These are phyloP conservation scores for Corchorus capsularis DNA, from an alignment of 345 rosid genomes.

Conservation along the genomic window DNA sequence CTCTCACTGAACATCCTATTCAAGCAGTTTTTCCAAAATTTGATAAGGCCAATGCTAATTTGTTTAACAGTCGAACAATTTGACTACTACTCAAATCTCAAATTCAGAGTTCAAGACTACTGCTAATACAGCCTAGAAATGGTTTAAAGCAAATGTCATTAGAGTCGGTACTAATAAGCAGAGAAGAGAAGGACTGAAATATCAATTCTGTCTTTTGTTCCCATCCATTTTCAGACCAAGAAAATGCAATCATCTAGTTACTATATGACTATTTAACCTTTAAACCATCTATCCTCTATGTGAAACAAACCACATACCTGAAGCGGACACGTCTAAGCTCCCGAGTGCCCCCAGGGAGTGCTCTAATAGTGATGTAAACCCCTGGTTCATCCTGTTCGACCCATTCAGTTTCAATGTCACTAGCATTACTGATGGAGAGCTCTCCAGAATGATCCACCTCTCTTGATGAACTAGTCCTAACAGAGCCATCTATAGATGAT, in stretches of 20 bases:
- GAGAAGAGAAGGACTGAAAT: not conserved
- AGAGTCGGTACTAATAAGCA: not conserved
- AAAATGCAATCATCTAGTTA: not conserved
- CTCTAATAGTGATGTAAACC: slow-evolving; percentile 87
- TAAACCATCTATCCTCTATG: not conserved
- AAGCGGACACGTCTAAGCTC: slow-evolving; percentile 96
- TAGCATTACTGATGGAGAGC: slow-evolving; percentile 86
- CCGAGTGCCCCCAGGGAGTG: slow-evolving; percentile 69
- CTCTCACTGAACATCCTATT: not conserved
- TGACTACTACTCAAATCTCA: not conserved
- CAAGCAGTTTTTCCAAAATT: not conserved
- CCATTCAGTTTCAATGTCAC: slow-evolving; percentile 93
- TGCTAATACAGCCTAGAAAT: not conserved
- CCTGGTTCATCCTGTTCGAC: slow-evolving; percentile 95
- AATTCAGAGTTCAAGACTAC: not conserved
- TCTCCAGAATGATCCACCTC: slow-evolving; percentile 75
- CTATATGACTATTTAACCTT: not conserved
- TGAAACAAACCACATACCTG: slow-evolving; percentile 53
- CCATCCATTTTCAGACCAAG: slow-evolving; percentile 2
- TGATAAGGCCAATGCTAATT: not conserved
- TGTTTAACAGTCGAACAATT: not conserved
- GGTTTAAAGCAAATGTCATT: not conserved
- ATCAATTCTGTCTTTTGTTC: not conserved
- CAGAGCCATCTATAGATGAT: slow-evolving; percentile 73
- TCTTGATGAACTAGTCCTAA: slow-evolving; percentile 72